phyloP scores from a whole-genome alignment of 2,329 filamentous ascomycete genomes.

The Didymellaceae sp. region DNA sequence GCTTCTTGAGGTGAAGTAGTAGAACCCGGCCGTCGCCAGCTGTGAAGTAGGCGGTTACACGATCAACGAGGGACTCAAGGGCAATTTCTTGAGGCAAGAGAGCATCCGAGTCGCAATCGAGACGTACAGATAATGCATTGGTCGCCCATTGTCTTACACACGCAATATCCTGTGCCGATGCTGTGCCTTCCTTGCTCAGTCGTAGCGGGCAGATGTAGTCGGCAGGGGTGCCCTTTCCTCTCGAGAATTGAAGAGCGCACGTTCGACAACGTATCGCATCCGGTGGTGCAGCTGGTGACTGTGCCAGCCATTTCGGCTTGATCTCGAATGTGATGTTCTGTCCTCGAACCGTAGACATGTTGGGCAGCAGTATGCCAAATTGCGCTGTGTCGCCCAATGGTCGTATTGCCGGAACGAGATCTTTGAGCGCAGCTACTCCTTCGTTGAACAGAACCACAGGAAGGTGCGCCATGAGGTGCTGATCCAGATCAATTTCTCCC shows the following conservation, averaged over 20 bases:
- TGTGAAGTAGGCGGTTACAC: constrained; percentile 33
- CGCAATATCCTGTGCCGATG: constrained; percentile 16
- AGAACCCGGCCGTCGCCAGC: constrained; percentile 44
- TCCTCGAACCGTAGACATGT: constrained; percentile 37
- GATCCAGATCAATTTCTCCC: constrained; percentile 12
- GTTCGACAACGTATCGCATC: constrained; percentile 53
- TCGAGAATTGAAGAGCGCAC: constrained; percentile 53
- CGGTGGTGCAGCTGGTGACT: constrained; percentile 53
- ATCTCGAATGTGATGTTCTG: constrained; percentile 47
- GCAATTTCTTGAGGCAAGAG: neutral
- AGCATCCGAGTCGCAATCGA: neutral
- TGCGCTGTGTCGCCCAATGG: constrained; percentile 16
- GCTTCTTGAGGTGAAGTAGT: constrained; percentile 44
- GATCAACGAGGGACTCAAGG: constrained; percentile 15
- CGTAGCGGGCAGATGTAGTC: constrained; percentile 51
- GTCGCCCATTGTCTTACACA: constrained; percentile 24
- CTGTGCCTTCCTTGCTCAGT: constrained; percentile 42
- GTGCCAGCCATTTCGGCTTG: constrained; percentile 58
- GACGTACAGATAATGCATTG: constrained; percentile 10
- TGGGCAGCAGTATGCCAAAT: constrained; percentile 38
- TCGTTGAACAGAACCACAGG: constrained; percentile 7
- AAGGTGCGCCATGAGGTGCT: constrained; percentile 14
- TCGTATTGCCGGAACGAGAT: constrained; percentile 6
- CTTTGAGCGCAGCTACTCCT: constrained; percentile 6
- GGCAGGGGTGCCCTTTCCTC: constrained; percentile 13